Percentiles rank a stretch among this genome's conserved stretches.
Evolutionary conservation across 768 basidiomycete genomes (phyloP).

Genomic region (Amanita fuliginea): DNA sequence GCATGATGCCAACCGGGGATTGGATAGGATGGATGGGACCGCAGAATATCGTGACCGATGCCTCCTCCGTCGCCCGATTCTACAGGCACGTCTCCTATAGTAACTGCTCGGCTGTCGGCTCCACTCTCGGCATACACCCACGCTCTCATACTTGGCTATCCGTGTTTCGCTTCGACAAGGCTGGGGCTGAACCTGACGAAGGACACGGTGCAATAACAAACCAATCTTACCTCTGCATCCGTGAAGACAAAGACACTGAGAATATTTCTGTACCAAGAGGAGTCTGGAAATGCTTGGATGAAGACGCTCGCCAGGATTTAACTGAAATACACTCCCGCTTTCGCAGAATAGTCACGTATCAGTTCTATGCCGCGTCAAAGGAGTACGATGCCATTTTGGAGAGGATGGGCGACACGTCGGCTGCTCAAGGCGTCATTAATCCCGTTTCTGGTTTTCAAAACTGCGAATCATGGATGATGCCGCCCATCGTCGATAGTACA

Average conservation of each 20-base stretch:
- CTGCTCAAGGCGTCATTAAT: neutral
- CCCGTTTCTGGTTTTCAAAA: neutral
- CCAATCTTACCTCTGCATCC: neutral
- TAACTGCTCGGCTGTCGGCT: neutral
- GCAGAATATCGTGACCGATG: neutral
- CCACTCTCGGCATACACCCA: neutral
- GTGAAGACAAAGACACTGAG: no score
- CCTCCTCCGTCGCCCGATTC: neutral
- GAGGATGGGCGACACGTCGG: neutral
- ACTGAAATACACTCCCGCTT: neutral
- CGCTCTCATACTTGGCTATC: neutral
- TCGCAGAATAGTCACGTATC: neutral
- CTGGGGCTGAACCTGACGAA: neutral
- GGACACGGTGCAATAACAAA: neutral
- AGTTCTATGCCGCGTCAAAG: neutral
- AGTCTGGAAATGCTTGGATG: neutral
- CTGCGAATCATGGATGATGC: no score
- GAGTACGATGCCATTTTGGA: neutral
- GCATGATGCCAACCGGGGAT: neutral
- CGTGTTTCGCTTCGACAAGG: neutral
- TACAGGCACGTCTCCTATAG: neutral
- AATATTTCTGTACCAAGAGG: neutral
- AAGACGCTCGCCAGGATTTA: neutral
- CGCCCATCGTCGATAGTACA: neutral
- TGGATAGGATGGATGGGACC: neutral